Conservation (phyloP, 805 yeast species). For the Starmerella sp. region DNA sequence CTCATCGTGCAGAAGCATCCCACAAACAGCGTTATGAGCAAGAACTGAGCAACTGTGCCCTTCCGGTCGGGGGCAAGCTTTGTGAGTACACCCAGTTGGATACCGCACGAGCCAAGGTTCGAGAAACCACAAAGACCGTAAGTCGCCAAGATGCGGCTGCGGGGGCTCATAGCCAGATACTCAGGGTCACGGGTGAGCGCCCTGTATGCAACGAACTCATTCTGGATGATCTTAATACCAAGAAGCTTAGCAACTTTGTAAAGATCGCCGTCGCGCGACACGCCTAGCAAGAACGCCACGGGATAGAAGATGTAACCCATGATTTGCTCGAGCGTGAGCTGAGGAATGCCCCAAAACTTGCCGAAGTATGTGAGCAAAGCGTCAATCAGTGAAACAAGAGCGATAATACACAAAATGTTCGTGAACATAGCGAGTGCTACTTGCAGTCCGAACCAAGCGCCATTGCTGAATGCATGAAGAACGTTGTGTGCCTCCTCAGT, state of each 20-base stretch:
- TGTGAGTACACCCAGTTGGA: slow-evolving; percentile 49
- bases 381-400: slow-evolving; percentile 44
- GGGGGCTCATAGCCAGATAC: slow-evolving; percentile 37
- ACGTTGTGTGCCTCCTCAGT: slow-evolving; percentile 39
- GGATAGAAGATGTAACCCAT: slow-evolving; percentile 50
- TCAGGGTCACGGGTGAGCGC: slow-evolving; percentile 33
- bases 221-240: slow-evolving; percentile 49
- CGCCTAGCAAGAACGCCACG: slow-evolving; percentile 47
- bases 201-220: slow-evolving; percentile 48
- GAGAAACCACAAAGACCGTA: slow-evolving; percentile 55
- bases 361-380: slow-evolving; percentile 52
- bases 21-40: slow-evolving; percentile 39
- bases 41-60: slow-evolving; percentile 38
- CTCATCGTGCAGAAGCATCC: slow-evolving; percentile 46
- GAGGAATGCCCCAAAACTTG: slow-evolving; percentile 46
- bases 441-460: slow-evolving; percentile 46
- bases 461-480: slow-evolving; percentile 47
- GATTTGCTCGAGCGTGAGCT: slow-evolving; percentile 44
- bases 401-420: slow-evolving; percentile 52
- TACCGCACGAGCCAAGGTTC: slow-evolving; percentile 51
- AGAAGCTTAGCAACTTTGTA: slow-evolving; percentile 41
- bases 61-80: slow-evolving; percentile 43
- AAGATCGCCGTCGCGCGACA: slow-evolving; percentile 40
- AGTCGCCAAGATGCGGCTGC: slow-evolving; percentile 47
- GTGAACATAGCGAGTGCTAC: slow-evolving; percentile 48